Evolutionary conservation across 257 asterid genomes (phyloP).

Genomic region (Sherardia arvensis): DNA sequence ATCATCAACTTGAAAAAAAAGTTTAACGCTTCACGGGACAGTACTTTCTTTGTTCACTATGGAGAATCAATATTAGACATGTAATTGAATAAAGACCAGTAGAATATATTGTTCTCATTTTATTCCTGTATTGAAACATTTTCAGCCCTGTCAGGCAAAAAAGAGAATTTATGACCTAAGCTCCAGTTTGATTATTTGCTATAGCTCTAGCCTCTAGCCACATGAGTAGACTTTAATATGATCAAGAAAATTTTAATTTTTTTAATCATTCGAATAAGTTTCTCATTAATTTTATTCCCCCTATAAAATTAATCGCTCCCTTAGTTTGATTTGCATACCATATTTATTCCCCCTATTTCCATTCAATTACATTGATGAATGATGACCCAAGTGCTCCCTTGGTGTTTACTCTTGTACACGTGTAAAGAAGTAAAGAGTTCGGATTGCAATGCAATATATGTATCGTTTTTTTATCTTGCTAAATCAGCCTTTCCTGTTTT

Average conservation of each 20-base stretch:
- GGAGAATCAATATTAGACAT: background rate
- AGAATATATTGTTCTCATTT: background rate
- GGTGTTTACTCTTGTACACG: background rate
- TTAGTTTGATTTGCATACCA: no score
- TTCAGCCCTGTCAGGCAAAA: background rate
- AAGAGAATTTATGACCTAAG: background rate
- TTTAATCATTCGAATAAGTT: background rate
- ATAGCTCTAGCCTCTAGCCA: background rate
- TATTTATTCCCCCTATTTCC: no score
- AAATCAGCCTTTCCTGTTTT: background rate
- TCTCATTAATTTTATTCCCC: background rate
- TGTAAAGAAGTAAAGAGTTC: background rate
- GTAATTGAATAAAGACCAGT: background rate
- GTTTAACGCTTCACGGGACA: background rate
- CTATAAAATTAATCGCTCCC: no score
- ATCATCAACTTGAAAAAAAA: background rate
- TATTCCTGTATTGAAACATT: background rate
- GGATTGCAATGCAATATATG: background rate
- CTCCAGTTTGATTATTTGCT: background rate
- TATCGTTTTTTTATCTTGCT: background rate
- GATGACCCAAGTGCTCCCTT: background rate
- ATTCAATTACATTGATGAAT: no score
- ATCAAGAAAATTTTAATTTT: background rate
- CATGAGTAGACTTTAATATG: background rate
- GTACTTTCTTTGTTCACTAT: background rate